Conservation (phyloP, 1,284 basidiomycete genomes). For the Rhodotorula mucilaginosa region DNA sequence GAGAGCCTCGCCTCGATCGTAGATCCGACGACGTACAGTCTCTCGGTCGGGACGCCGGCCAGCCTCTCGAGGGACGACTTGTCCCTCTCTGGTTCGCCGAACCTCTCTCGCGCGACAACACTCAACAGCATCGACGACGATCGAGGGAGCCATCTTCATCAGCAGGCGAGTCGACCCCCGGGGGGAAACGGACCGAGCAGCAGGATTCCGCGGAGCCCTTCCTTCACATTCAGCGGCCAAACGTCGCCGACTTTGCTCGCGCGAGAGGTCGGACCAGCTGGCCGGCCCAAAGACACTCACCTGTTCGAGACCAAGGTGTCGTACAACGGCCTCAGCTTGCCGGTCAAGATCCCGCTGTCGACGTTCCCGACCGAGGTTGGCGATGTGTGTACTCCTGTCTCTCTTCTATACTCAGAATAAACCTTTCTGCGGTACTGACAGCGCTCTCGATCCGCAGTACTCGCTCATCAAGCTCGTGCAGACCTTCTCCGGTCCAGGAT, state of each 20-base stretch:
- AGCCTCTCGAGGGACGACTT: not conserved
- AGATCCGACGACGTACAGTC: not conserved
- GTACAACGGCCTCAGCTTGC: slow-evolving; percentile 62
- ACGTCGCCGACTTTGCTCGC: not conserved
- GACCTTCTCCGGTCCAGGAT: slow-evolving; percentile 71
- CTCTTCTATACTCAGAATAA: too few relatives aligned
- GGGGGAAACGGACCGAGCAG: not conserved
- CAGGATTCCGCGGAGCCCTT: not conserved
- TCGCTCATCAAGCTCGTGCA: slow-evolving; percentile 87
- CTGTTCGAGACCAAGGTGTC: slow-evolving; percentile 81
- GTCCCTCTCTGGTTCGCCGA: not conserved
- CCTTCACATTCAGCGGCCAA: not conserved
- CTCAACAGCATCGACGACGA: slow-evolving; percentile 2
- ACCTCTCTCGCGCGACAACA: not conserved
- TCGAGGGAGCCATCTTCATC: not conserved
- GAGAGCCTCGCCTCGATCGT: not conserved
- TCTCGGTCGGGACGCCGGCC: not conserved
- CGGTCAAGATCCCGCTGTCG: slow-evolving; percentile 79
- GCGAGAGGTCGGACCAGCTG: not conserved
- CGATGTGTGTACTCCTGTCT: slow-evolving; percentile 62
- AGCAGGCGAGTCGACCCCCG: not conserved
- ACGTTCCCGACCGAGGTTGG: slow-evolving; percentile 92
- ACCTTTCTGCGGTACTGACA: not conserved
- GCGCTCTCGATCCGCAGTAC: slow-evolving; percentile 60
- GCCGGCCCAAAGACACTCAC: slow-evolving; percentile 67